Evolutionary conservation across 2,329 filamentous ascomycete genomes (phyloP), one percentile per base, ranked within the genome.

Genomic region (Neofusicoccum parvum): DNA sequence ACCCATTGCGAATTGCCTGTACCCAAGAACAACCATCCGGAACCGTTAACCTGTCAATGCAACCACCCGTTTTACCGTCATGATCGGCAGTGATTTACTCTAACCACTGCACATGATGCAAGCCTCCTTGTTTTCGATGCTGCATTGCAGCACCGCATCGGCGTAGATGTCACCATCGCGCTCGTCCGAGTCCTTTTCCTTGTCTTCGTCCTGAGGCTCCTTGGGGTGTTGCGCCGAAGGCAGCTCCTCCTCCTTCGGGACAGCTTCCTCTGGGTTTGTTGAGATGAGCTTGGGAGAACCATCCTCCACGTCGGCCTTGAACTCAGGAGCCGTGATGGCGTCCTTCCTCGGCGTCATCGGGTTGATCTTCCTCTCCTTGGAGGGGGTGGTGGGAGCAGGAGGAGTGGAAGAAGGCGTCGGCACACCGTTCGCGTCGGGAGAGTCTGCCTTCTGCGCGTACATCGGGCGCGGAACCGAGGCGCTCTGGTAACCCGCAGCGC

Each of bases 161-260:
- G 94, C 94, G 80, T 97, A 99, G 72, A 99, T 99, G 76, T 99
- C 94, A 59, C 87, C 88, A 78, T 97, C 94, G 11, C 91, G 87
- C 70, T 90, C 88, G 69, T 89, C 87, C 73, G 86, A 92, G 68
- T 90, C 87, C 27, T 87, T 85, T 66, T 90, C 86, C 51, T 85
- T 85, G 72, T 96, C 93, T 75, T 96, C 92, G 2, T 87, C 85
- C 78, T 94, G 90, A 39, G 36, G 46, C 14, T 60, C 46, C 59
- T 82, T 80, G 17, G 56, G 41, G n/a, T 60, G 56, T 41, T 85
- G 72, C n/a, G 82, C 80, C 17, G 86, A 79, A 67, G 87, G 85
- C 23, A 92, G 82, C 74, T 90, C 86, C 72, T 92, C 90, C 4
- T 85, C 83, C 72, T 87, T 86, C 67, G 86, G 86, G 66, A 86